A percentile compares a stretch with the other conserved stretches of the same genome.
Conservation (phyloP, 2,329 filamentous ascomycete genomes). For the Dactylellina cionopaga region DNA sequence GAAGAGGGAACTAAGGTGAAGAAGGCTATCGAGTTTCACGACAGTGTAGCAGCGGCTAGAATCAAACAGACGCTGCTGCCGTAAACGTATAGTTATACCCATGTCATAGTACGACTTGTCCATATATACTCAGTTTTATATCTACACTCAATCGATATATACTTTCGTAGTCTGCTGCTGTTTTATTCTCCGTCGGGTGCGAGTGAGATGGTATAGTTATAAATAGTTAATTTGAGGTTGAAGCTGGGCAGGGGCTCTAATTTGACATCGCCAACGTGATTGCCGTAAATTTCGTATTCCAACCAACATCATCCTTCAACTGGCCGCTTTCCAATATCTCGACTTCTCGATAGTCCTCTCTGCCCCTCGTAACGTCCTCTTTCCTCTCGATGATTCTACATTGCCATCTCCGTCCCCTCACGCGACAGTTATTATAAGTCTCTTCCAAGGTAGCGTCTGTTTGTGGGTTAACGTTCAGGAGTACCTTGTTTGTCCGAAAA, state of each 20-base stretch:
- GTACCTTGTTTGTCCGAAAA: constrained; percentile 11
- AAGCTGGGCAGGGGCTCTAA: not conserved
- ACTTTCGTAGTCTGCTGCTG: too few species aligned
- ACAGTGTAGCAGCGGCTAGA: not conserved
- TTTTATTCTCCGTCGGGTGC: too few species aligned
- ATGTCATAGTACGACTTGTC: not conserved
- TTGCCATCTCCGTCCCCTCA: too few species aligned
- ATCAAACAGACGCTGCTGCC: constrained; percentile 1
- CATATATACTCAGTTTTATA: not conserved
- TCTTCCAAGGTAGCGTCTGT: not conserved
- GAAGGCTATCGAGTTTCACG: not conserved
- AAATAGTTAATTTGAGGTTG: not conserved
- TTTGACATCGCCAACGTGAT: not conserved
- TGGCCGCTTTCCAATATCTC: too few species aligned
- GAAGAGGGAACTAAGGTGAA: constrained; percentile 3
- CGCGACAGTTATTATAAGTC: not conserved
- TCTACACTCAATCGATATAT: not conserved
- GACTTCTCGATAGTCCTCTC: too few species aligned
- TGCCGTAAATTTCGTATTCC: not conserved
- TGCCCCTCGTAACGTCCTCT: too few species aligned
- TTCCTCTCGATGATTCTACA: too few species aligned
- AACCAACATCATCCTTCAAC: not conserved
- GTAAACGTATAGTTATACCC: too few species aligned
- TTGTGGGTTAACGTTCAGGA: too few species aligned
- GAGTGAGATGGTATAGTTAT: not conserved